Percentiles rank a stretch among this genome's conserved stretches.
Evolutionary conservation across 768 basidiomycete species (phyloP).

Genomic region (Termitomyces sp.): DNA sequence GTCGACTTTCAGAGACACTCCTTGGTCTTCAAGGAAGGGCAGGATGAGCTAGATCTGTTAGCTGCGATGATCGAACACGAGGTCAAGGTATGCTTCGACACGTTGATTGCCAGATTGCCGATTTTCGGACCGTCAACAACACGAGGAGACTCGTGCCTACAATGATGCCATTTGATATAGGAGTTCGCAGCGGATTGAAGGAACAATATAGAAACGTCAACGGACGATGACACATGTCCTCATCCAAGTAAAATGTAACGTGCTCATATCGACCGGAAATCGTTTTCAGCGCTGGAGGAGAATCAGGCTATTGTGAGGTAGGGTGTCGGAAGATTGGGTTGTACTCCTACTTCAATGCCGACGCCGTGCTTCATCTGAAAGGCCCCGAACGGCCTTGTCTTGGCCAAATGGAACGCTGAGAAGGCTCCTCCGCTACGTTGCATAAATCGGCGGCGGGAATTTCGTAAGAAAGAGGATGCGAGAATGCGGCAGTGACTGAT

Average conservation of each 20-base stretch:
- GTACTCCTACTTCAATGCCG: not conserved
- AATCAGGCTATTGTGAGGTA: not conserved
- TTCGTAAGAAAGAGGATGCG: not conserved
- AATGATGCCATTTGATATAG: not conserved
- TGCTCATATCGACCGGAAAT: not conserved
- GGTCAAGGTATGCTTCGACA: constrained; percentile 2
- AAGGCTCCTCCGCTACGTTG: not conserved
- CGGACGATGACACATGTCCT: not conserved
- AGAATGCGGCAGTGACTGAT: not conserved
- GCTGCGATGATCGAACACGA: constrained; percentile 5
- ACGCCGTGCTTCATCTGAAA: not conserved
- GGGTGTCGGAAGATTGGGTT: not conserved
- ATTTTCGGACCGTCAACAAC: constrained; percentile 3
- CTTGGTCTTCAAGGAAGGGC: not conserved
- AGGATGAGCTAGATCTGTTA: not conserved
- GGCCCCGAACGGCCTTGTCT: not conserved
- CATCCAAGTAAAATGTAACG: not conserved
- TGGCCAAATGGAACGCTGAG: not conserved
- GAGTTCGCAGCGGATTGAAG: not conserved
- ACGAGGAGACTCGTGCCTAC: not conserved
- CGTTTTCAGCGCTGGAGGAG: not conserved
- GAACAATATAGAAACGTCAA: not conserved
- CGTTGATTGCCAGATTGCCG: not conserved
- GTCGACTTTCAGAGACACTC: not conserved
- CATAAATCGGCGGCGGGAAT: not conserved